phyloP scores from a whole-genome alignment of 2,329 filamentous ascomycete genomes.

The Cercospora brassicicola region DNA sequence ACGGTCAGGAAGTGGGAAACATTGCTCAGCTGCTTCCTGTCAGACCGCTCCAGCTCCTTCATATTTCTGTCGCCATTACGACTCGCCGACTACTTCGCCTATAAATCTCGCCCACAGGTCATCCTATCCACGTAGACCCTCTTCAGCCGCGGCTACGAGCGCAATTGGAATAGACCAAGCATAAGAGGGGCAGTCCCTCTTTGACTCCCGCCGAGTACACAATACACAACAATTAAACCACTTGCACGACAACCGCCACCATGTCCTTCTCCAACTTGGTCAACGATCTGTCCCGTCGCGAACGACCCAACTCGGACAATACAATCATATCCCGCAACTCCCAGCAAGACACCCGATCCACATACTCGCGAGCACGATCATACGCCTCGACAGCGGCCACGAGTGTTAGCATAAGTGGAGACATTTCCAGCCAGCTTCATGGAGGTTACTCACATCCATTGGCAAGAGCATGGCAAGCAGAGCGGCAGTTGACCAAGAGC shows the following conservation, averaged over 20 bases:
- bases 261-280: conserved; percentile 57
- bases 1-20: background rate
- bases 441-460: conserved; percentile 55
- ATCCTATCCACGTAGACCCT: background rate
- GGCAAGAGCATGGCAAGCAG: conserved; percentile 54
- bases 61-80: background rate
- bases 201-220: background rate
- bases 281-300: conserved; percentile 53
- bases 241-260: conserved; percentile 29
- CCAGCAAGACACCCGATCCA: conserved; percentile 46
- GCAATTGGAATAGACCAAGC: conserved; percentile 12
- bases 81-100: background rate
- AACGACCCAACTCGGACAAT: conserved; percentile 44
- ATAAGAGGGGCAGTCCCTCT: conserved; percentile 14
- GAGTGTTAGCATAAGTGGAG: conserved; percentile 54
- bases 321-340: conserved; percentile 47
- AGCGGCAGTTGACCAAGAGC: conserved; percentile 61
- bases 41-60: background rate
- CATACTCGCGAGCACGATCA: conserved; percentile 49
- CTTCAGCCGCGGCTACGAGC: conserved; percentile 15
- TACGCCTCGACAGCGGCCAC: conserved; percentile 56
- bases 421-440: conserved; percentile 54
- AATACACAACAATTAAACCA: background rate
- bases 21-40: background rate
- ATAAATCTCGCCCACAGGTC: background rate